Evolutionary conservation across 2,329 filamentous ascomycete genomes (phyloP).

Genomic region (Setomelanomma holmii): DNA sequence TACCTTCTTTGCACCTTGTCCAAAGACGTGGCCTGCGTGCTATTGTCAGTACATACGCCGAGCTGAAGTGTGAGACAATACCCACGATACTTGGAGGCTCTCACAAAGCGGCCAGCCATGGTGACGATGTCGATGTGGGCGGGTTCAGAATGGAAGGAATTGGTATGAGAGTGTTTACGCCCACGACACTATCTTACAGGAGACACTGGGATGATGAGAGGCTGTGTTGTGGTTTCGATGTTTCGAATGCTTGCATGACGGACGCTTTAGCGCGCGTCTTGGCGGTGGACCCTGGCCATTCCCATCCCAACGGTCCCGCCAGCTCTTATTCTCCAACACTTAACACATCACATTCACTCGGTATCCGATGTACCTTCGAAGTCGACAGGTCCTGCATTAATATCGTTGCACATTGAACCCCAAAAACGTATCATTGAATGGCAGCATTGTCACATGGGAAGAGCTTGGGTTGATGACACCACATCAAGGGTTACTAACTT

Average conservation of each 20-base stretch:
- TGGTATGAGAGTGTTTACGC: not conserved
- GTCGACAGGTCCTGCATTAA: too few relatives aligned
- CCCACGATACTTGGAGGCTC: conserved; percentile 75
- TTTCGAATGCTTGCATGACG: conserved; percentile 15
- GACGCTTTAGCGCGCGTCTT: conserved; percentile 14
- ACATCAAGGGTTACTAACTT: not conserved
- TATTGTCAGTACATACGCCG: conserved; percentile 29
- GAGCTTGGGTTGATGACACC: not conserved
- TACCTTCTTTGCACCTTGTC: conserved; percentile 88
- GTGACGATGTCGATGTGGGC: conserved; percentile 3
- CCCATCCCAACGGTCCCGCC: conserved; percentile 8
- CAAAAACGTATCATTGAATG: too few relatives aligned
- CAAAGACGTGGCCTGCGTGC: conserved; percentile 90
- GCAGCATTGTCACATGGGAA: too few relatives aligned
- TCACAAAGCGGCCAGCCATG: conserved; percentile 76
- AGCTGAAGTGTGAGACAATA: conserved; percentile 29
- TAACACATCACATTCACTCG: conserved; percentile 12
- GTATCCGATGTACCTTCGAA: too few relatives aligned
- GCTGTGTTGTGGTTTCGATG: conserved; percentile 15
- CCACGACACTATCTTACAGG: conserved; percentile 11
- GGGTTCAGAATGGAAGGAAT: not conserved
- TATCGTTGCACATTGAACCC: too few relatives aligned
- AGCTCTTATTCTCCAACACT: conserved; percentile 2
- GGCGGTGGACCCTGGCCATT: conserved; percentile 14
- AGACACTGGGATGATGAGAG: conserved; percentile 8